phyloP scores from a whole-genome alignment of 2,329 filamentous ascomycete genomes.

The Verticillium alfalfae region DNA sequence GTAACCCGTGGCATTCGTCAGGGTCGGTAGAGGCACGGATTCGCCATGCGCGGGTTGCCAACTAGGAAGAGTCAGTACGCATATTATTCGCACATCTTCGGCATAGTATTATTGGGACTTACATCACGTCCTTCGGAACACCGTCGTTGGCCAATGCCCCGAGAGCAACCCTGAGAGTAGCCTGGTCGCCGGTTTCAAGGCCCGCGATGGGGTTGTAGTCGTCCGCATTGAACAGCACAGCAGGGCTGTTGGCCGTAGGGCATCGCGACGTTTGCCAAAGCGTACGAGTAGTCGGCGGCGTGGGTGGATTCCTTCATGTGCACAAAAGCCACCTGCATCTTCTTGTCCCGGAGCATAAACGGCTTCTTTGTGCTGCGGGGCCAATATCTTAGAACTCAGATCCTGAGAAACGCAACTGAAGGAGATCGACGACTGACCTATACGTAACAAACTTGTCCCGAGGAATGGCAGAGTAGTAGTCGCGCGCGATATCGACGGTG shows the following conservation, averaged over 20 bases:
- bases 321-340: neutral
- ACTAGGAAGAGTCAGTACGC: too few species aligned
- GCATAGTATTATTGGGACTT: too few species aligned
- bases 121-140: too few species aligned
- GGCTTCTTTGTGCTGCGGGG: neutral
- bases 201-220: too few species aligned
- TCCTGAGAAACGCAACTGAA: neutral
- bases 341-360: neutral
- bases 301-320: neutral
- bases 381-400: neutral
- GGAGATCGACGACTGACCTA: neutral
- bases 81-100: too few species aligned
- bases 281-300: neutral
- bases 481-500: neutral
- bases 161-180: too few species aligned
- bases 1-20: too few species aligned
- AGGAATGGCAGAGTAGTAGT: neutral
- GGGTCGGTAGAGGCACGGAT: too few species aligned
- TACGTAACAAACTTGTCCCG: neutral
- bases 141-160: too few species aligned
- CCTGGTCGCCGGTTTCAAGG: too few species aligned
- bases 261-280: neutral
- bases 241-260: neutral
- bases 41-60: too few species aligned
- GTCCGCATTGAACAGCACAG: neutral